Percentiles rank a stretch among this genome's conserved stretches.
phyloP scores from a whole-genome alignment of 495 filamentous ascomycete genomes.

The Sphaerosporella brunnea region DNA sequence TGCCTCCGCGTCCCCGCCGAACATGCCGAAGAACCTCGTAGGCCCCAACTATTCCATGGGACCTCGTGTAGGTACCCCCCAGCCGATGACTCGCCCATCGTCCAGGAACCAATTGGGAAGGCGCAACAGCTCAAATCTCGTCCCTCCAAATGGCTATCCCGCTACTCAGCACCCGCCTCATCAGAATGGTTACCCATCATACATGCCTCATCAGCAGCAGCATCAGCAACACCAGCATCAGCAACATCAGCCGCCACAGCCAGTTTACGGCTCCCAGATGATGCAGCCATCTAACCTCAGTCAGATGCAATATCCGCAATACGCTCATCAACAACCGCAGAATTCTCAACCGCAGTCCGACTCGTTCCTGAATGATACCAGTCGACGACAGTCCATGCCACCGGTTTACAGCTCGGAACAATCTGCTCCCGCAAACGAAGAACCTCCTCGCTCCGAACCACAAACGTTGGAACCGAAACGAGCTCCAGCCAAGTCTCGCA shows the following conservation, averaged over 20 bases:
- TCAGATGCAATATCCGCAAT: constrained; percentile 25
- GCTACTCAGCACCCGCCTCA: constrained; percentile 33
- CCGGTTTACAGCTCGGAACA: constrained; percentile 10
- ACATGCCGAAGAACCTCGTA: constrained; percentile 31
- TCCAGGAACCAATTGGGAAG: constrained; percentile 65
- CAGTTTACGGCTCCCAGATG: constrained; percentile 4
- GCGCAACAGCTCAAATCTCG: constrained; percentile 53
- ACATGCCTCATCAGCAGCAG: constrained; percentile 28
- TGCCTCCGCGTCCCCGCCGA: constrained; percentile 77
- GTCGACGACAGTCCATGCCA: constrained; percentile 24
- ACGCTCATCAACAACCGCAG: constrained; percentile 19
- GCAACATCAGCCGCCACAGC: constrained; percentile 27
- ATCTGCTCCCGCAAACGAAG: neutral
- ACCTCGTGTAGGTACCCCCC: constrained; percentile 21
- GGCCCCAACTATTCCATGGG: constrained; percentile 19
- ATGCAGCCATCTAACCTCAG: neutral
- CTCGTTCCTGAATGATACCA: constrained; percentile 17
- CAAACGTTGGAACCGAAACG: constrained; percentile 42
- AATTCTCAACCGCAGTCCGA: constrained; percentile 27
- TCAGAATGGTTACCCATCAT: constrained; percentile 26
- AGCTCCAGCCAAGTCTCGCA: constrained; percentile 63
- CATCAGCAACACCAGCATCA: constrained; percentile 25
- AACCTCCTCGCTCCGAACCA: constrained; percentile 1
- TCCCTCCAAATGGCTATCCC: constrained; percentile 41
- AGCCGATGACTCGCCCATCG: constrained; percentile 44